Conservation (phyloP, 2,329 filamentous ascomycete species). For the Seiridium unicorne region DNA sequence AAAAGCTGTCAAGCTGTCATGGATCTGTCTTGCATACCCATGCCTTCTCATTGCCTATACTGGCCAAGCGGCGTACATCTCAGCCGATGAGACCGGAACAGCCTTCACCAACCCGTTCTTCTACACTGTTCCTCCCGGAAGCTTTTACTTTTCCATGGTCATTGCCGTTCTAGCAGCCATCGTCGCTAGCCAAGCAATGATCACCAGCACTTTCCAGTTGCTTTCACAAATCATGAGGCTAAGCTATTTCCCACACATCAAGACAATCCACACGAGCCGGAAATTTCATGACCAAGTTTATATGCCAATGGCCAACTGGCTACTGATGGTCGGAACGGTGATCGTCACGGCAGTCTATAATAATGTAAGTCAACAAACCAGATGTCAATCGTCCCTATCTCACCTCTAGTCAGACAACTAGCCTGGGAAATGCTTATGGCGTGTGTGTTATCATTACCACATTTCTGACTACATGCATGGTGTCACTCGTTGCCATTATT, state of each 20-base stretch:
- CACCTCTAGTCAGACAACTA: conserved; percentile 46
- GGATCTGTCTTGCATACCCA: conserved; percentile 64
- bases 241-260: conserved; percentile 70
- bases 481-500: conserved; percentile 65
- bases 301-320: conserved; percentile 70
- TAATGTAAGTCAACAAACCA: conserved; percentile 5
- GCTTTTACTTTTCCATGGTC: conserved; percentile 63
- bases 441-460: conserved; percentile 76
- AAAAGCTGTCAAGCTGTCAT: conserved; percentile 66
- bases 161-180: conserved; percentile 67
- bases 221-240: conserved; percentile 52
- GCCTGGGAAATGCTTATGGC: conserved; percentile 69
- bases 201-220: conserved; percentile 67
- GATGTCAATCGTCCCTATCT: not conserved
- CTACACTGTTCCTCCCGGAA: conserved; percentile 62
- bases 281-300: conserved; percentile 71
- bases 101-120: conserved; percentile 72
- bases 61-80: conserved; percentile 71
- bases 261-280: conserved; percentile 65
- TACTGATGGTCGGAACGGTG: conserved; percentile 71
- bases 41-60: conserved; percentile 59
- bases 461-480: conserved; percentile 71
- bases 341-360: conserved; percentile 65
- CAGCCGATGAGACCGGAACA: conserved; percentile 32
- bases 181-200: conserved; percentile 73